Percentiles rank a stretch among this genome's conserved stretches.
phyloP scores from a whole-genome alignment of 495 filamentous ascomycete species.

The Aspergillus coremiiformis region DNA sequence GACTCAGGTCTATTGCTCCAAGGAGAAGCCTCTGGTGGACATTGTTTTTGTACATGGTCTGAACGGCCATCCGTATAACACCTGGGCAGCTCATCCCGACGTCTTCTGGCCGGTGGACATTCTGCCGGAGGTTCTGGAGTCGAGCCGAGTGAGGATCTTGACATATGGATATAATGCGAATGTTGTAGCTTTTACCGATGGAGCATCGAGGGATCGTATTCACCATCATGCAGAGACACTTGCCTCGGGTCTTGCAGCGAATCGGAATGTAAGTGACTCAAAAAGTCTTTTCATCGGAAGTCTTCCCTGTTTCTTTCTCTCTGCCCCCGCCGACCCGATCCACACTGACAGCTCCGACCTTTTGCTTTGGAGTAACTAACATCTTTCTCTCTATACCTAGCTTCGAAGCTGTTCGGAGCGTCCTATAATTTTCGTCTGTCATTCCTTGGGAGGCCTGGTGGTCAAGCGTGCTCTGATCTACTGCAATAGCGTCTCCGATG shows the following conservation, averaged over 20 bases:
- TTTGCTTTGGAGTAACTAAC: conserved; percentile 10
- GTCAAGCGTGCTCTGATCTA: conserved; percentile 66
- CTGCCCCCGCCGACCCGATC: too few relatives aligned
- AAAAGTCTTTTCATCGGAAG: background rate
- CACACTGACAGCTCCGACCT: conserved; percentile 5
- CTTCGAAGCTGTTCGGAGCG: conserved; percentile 47
- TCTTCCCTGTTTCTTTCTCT: background rate
- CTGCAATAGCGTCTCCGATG: conserved; percentile 55
- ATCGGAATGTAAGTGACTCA: conserved; percentile 43
- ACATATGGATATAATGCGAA: conserved; percentile 84
- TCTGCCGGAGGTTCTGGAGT: conserved; percentile 55
- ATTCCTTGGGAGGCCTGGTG: conserved; percentile 75
- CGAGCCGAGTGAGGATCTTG: conserved; percentile 60
- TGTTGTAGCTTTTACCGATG: conserved; percentile 57
- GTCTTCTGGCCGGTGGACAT: conserved; percentile 74
- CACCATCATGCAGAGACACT: conserved; percentile 81
- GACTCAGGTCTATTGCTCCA: conserved; percentile 58
- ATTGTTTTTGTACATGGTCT: conserved; percentile 79
- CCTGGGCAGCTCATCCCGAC: conserved; percentile 56
- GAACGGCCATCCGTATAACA: conserved; percentile 67
- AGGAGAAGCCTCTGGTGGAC: conserved; percentile 30
- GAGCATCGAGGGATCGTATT: conserved; percentile 63
- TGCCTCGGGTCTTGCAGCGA: conserved; percentile 52
- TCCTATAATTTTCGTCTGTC: conserved; percentile 80
- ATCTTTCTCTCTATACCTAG: conserved; percentile 21